Evolutionary conservation across 306 rosid genomes (phyloP), one percentile per base, ranked within the genome.

Genomic region (Erythrophleum fordii): DNA sequence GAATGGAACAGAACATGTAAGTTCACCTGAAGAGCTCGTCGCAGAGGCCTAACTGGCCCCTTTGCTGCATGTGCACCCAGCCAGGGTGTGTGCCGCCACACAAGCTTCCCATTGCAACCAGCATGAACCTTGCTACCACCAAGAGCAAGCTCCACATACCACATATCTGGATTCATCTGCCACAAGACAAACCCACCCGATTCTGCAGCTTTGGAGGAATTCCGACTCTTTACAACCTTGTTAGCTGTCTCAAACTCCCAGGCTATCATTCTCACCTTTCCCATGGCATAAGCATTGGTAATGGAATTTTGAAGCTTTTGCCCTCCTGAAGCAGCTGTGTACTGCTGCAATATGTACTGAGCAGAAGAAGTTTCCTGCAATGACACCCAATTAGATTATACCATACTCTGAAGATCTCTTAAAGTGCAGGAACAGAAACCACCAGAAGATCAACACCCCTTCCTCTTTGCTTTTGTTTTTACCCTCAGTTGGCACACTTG

Each of bases 11-110:
- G 14, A 46, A 60, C 28, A n/a, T 49, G 31, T 44, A 80, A 56
- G 23, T 52, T 86, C 58, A 93, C 97, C 97, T 96, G 99, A 78
- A 96, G 93, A 8, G 99, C 98, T 3, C 99, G 94, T 34, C 99
- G 90, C 77, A 96, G 79, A 52, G 99, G 98, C 88, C 99, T 78
- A 73, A 96, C 98, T 0, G 99, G 99, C 42, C 99, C 99, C 85
- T 96, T 96, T 0, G 99, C 98, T 1, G 99, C 98, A 51, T 96
- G 99, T 2, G 99, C 96, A 67, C 99, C 99, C 3, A 93, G 94
- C 99, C 99, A 96, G 16, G 99, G 99, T 0, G 99, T 96, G 90
- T 96, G 99, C 72, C 99, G 87, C 99, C 99, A 96, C 18, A 96
- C 99, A 17, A 96, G 92, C 77, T 91, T 85, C 58, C 99, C 98